phyloP scores from a whole-genome alignment of 108 stramenopile genomes.

The Nitzschia sp. region DNA sequence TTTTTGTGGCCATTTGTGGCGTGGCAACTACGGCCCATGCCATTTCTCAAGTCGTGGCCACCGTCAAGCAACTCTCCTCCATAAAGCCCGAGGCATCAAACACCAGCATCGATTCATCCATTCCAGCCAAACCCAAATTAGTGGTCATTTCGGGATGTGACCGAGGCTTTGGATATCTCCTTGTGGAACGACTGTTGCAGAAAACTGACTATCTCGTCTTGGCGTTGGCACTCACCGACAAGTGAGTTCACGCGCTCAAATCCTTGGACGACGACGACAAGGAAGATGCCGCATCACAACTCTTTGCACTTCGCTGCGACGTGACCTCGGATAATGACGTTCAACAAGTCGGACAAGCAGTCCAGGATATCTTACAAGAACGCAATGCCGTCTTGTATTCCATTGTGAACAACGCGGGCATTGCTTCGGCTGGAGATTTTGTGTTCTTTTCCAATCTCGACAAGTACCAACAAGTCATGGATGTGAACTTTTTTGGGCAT shows the following conservation, averaged over 20 bases:
- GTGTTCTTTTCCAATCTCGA: background rate
- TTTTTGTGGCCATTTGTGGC: background rate
- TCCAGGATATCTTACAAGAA: background rate
- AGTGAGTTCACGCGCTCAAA: background rate
- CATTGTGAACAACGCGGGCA: constrained; percentile 30
- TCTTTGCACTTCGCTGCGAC: constrained; percentile 16
- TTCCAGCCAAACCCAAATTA: background rate
- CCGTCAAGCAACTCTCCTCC: too few relatives aligned
- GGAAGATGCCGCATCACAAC: background rate
- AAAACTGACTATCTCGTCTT: background rate
- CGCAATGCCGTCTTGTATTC: constrained; percentile 8
- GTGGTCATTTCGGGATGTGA: constrained; percentile 32
- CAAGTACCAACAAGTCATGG: constrained; percentile 4
- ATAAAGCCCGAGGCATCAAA: background rate
- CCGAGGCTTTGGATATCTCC: constrained; percentile 23
- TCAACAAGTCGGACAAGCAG: background rate
- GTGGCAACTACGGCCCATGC: background rate
- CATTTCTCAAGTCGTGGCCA: background rate
- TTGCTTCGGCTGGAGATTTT: constrained; percentile 7
- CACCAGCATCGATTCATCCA: background rate
- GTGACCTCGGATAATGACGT: constrained; percentile 11
- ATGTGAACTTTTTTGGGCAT: constrained; percentile 36
- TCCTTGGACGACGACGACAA: background rate
- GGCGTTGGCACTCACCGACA: constrained; percentile 3
- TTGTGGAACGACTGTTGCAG: background rate